Conservation (phyloP, 495 filamentous ascomycete species). For the Aspergillus sclerotioniger region DNA sequence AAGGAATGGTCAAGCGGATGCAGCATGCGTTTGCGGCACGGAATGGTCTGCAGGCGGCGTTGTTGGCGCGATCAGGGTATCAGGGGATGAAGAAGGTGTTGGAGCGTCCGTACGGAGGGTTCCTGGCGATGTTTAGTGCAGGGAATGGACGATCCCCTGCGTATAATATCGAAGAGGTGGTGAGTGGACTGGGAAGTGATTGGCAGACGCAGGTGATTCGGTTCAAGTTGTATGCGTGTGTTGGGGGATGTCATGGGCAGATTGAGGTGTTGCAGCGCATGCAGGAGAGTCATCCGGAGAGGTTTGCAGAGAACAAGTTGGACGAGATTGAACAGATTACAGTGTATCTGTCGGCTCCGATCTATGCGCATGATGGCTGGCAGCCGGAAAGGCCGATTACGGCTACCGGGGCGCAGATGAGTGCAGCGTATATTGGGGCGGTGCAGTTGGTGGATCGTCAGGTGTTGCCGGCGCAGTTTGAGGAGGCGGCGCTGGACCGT, state of each 20-base stretch:
- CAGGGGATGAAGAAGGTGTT: slow-evolving; percentile 45
- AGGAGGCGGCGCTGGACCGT: not conserved
- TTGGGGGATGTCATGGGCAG: slow-evolving; percentile 31
- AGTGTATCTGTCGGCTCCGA: slow-evolving; percentile 27
- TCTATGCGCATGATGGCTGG: slow-evolving; percentile 41
- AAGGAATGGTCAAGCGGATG: slow-evolving; percentile 43
- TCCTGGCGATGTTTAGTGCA: slow-evolving; percentile 33
- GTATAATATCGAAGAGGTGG: slow-evolving; percentile 28
- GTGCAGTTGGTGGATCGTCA: slow-evolving; percentile 29
- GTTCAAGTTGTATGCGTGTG: slow-evolving; percentile 40
- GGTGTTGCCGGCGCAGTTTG: not conserved
- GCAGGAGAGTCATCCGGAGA: slow-evolving; percentile 24
- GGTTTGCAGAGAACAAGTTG: slow-evolving; percentile 9
- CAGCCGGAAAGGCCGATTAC: slow-evolving; percentile 31
- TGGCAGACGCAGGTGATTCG: slow-evolving; percentile 39
- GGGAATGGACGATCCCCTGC: slow-evolving; percentile 28
- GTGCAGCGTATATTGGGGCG: slow-evolving; percentile 38
- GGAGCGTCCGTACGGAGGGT: slow-evolving; percentile 43
- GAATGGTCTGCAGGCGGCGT: slow-evolving; percentile 38
- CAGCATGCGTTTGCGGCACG: slow-evolving; percentile 46
- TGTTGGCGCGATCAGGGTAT: slow-evolving; percentile 37
- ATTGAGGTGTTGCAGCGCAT: slow-evolving; percentile 30
- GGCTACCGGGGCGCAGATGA: slow-evolving; percentile 44
- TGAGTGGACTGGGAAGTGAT: slow-evolving; percentile 30
- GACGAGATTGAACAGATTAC: slow-evolving; percentile 22